Conservation (phyloP, 2,329 filamentous ascomycete genomes). For the Chrysoporthe austroafricana region DNA sequence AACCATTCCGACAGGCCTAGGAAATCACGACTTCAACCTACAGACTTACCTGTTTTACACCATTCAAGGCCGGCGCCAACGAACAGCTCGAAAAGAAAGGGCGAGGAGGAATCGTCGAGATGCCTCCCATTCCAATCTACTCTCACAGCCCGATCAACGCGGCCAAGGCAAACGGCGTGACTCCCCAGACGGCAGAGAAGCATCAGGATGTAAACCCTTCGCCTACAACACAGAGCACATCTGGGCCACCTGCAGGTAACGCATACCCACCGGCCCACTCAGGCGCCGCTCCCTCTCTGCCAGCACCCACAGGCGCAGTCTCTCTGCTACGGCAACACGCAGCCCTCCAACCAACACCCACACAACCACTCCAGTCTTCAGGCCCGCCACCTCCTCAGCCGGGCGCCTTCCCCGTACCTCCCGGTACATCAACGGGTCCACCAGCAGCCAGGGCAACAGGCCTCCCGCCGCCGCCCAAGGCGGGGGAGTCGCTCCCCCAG, state of each 20-base stretch:
- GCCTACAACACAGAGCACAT: conserved; percentile 37
- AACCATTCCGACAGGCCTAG: neutral
- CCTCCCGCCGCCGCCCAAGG: conserved; percentile 57
- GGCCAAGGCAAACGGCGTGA: conserved; percentile 54
- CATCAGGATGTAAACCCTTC: conserved; percentile 27
- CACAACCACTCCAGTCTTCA: conserved; percentile 38
- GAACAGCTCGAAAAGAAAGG: neutral
- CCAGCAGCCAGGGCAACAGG: conserved; percentile 29
- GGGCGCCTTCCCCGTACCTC: conserved; percentile 55
- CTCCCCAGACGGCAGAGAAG: conserved; percentile 48
- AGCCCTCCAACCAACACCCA: conserved; percentile 48
- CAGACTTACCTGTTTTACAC: neutral
- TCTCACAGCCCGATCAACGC: conserved; percentile 62
- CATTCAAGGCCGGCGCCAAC: neutral
- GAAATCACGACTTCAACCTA: too few relatives aligned
- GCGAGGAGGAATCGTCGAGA: conserved; percentile 37
- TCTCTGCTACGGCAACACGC: conserved; percentile 39
- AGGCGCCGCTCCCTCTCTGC: conserved; percentile 49
- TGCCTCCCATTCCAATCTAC: conserved; percentile 66
- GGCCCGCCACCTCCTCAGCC: conserved; percentile 61
- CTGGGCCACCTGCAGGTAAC: conserved; percentile 30
- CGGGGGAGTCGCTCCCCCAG: conserved; percentile 45
- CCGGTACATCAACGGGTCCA: conserved; percentile 31
- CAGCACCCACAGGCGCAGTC: conserved; percentile 47
- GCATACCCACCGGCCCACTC: conserved; percentile 50